Evolutionary conservation across 371 early-diverging fungal species (phyloP), one percentile per base, ranked within the genome.

Genomic region (Rhizopus microsporus): DNA sequence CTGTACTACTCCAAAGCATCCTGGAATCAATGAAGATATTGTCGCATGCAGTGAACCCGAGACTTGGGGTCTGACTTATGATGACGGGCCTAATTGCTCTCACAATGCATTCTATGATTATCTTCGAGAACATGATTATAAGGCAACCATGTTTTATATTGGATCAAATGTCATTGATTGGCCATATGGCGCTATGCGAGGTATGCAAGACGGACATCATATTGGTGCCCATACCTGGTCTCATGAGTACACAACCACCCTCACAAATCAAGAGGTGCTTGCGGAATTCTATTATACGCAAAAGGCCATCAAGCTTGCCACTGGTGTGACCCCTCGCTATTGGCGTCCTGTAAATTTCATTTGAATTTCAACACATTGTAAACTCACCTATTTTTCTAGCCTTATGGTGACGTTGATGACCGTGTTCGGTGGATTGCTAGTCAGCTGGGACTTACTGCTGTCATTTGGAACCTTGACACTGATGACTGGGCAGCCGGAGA

Each of bases 181-280:
- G 71, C 76, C 76, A n/a, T 68, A 68, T 45, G 80, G 54, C 66
- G 80, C 68, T 62, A 70, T 63, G 65, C 74, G 74, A 54, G 74
- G 74, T 63, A 62, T 70, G 45, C 56, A 49, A 37, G 74, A 74
- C 40, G 88, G 78, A n/a, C 80, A 79, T 57, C 70, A 68, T 31
- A 68, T 81, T 44, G 68, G 67, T 52, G 60, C 60, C 23, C 82
- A 81, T 62, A 78, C 82, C 16, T 81, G 82, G 82, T 73, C 78
- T 42, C 87, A 86, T 57, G 70, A 65, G 10, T 50, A 61, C n/a
- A 69, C 82, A 65, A 79, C 84, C 31, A 71, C 77, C 7, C 61
- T 80, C 53, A 65, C 74, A 40, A 80, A 75, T 59, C 65, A 77
- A 13, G 72, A 79, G 59, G 65, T 86, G 15, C 64, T 82, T 29